Evolutionary conservation across 2,329 filamentous ascomycete species (phyloP), one percentile per base, ranked within the genome.

Genomic region (Aspergillus niger): DNA sequence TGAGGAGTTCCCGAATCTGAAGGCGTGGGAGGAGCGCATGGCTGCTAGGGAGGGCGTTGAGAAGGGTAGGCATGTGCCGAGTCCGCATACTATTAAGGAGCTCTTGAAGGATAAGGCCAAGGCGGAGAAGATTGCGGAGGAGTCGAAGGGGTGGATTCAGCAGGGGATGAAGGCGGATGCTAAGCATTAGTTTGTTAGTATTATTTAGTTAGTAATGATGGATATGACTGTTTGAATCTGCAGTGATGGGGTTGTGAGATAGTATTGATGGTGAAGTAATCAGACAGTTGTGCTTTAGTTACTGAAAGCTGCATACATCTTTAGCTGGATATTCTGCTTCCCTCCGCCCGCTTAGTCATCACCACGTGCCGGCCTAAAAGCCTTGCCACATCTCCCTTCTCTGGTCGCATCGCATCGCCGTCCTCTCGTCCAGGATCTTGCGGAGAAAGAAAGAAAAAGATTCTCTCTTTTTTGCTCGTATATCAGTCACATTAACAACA

Each of bases 21-120:
- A 91, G 70, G 86, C 86, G 39, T 97, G 92, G 92, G 83, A 94
- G 63, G 85, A 90, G 67, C 83, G 82, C 62, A 83, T 96, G 77
- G 80, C 87, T 15, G 81, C 85, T 65, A 84, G 91, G 1, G 87
- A 89, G 0, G 91, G 82, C 2, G 84, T 93, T 17, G 86, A 94
- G 77, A 91, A 89, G 76, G 92, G 91, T 20, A 82, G 87, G 58
- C 83, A 94, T 77, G 86, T 94, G 11, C 91, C 91, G 3, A 80
- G 83, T 10, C 83, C 77, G 30, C 85, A 92, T 69, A 82, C 72
- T 8, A 81, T 86, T 69, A 88, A 82, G 68, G 86, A 89, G 24
- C 74, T 89, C 57, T 58, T 85, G 50, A 81, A 81, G 69, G 79
- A 86, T 68, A 83, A 83, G 67, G 72, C 83, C 65, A 80, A 83